A percentile compares a stretch with the other conserved stretches of the same genome.
Evolutionary conservation across 148 eudicot species (phyloP).

Genomic region (Salicornia ramosissima): DNA sequence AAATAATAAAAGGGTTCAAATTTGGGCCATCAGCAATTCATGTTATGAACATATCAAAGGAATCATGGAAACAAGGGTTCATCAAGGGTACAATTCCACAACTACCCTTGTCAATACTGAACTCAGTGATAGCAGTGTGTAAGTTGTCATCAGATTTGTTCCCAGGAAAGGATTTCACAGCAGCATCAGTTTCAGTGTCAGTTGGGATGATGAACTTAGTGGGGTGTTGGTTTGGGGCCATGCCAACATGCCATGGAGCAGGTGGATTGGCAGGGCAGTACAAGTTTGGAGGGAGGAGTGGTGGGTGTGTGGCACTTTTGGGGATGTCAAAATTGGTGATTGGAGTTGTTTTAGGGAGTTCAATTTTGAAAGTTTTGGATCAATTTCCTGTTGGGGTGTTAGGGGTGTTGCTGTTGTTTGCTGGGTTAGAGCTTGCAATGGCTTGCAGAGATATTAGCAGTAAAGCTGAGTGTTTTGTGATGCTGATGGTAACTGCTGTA

Average conservation of each 20-base stretch:
- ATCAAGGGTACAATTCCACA: constrained; percentile 83
- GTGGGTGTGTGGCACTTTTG: constrained; percentile 71
- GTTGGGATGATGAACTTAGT: constrained; percentile 82
- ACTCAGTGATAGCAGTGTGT: constrained; percentile 85
- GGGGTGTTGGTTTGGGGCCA: constrained; percentile 94
- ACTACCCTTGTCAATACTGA: constrained; percentile 66
- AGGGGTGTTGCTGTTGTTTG: constrained; percentile 73
- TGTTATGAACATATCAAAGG: constrained; percentile 47
- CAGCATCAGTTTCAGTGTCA: constrained; percentile 57
- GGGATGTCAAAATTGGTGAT: constrained; percentile 57
- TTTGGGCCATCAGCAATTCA: constrained; percentile 58
- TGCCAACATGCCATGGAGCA: constrained; percentile 91
- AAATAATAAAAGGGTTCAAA: constrained; percentile 44
- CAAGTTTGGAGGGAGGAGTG: constrained; percentile 89
- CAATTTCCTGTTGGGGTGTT: constrained; percentile 76
- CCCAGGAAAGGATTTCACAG: constrained; percentile 54
- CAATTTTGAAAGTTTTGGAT: constrained; percentile 55
- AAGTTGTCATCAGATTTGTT: constrained; percentile 70
- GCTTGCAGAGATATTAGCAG: constrained; percentile 70
- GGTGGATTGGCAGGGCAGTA: constrained; percentile 98
- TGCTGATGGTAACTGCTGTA: constrained; percentile 65
- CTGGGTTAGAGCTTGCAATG: constrained; percentile 85
- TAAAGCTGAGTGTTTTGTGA: constrained; percentile 62
- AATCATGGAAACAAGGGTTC: constrained; percentile 83
- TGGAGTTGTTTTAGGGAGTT: constrained; percentile 67